Conservation (phyloP, 805 yeast genomes). For the Cyberlindnera misumaiensis region DNA sequence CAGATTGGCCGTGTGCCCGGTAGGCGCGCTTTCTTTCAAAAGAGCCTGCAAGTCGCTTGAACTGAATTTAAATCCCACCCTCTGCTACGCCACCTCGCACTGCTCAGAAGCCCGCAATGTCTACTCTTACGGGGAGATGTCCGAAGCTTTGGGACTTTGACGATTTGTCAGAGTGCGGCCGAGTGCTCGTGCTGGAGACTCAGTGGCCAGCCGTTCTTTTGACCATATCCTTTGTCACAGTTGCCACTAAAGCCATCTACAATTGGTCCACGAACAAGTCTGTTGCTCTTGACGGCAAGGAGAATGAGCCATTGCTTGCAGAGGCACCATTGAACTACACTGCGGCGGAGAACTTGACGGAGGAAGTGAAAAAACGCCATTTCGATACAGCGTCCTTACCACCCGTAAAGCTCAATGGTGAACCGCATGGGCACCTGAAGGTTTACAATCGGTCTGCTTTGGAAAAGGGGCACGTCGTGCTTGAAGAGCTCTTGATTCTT, state of each 20-base stretch:
- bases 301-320: slow-evolving; percentile 14
- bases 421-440: slow-evolving; percentile 48
- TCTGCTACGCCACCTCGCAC: no score
- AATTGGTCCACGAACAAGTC: slow-evolving; percentile 2
- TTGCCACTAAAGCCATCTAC: slow-evolving; percentile 5
- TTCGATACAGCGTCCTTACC: slow-evolving; percentile 55
- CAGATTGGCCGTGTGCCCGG: no score
- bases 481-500: slow-evolving; percentile 41
- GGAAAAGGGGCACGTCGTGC: slow-evolving; percentile 49
- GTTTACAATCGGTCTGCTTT: slow-evolving; percentile 38
- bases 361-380: slow-evolving; percentile 39
- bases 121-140: slow-evolving; percentile 4
- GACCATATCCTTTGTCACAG: slow-evolving; percentile 14
- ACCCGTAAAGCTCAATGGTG: slow-evolving; percentile 52
- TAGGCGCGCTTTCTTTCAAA: no score
- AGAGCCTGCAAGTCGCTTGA: no score
- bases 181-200: slow-evolving; percentile 33
- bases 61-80: no score
- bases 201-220: slow-evolving; percentile 31
- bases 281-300: slow-evolving; percentile 6
- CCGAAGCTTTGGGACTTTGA: slow-evolving; percentile 47
- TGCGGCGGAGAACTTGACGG: slow-evolving; percentile 22
- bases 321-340: not conserved
- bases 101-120: not conserved
- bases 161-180: slow-evolving; percentile 50